Base-by-base conservation (phyloP, 768 basidiomycete genomes). In the Piloderma croceum region DNA sequence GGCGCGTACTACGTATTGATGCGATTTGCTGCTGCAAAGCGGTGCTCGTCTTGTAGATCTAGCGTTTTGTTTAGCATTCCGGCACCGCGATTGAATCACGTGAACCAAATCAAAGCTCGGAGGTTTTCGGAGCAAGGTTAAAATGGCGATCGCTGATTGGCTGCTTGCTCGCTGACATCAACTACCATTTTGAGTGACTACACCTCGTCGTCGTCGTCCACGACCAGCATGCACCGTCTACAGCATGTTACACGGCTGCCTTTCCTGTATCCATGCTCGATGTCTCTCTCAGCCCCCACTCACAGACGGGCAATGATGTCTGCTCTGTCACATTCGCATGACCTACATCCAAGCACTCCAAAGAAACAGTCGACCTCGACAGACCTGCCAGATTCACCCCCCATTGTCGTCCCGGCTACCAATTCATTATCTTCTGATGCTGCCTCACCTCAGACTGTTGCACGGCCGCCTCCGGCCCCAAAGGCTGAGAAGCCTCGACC, bases 221-320 rank as follows among this genome's bases (percentile, higher is more conserved):
- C 61, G 53, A 40, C 52, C 51, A 56, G 58, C 38, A 48, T 61
- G 11, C 45, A 59, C 24, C 51, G 61, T 17, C 49, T 63, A 31
- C 55, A 54, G 46, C 59, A 54, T 52, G 61, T 59, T 34, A 48
- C 52, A 42, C 65, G 53, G 2, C 47, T 62, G 17, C 57, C 59
- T 6, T 63, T 60, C 41, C 48, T 61, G 5, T 64, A 59, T 43
- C 59, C 59, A 7, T 57, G 58, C 39, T 63, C 51, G 48, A 45
- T 59, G 17, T 57, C 57, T 7, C 48, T 59, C 22, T 60, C 61
- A 42, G 63, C 57, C 29, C 62, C 66, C 49, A 55, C 57, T n/a
- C 62, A 63, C 42, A 72, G 80, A 41, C 70, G 76, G 52, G 79
- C 80, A 1, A 76, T 81, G 74, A 81, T 83, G 77, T 81, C 82